Conservation (phyloP, 345 rosid genomes). For the Eutrema yunnanense region DNA sequence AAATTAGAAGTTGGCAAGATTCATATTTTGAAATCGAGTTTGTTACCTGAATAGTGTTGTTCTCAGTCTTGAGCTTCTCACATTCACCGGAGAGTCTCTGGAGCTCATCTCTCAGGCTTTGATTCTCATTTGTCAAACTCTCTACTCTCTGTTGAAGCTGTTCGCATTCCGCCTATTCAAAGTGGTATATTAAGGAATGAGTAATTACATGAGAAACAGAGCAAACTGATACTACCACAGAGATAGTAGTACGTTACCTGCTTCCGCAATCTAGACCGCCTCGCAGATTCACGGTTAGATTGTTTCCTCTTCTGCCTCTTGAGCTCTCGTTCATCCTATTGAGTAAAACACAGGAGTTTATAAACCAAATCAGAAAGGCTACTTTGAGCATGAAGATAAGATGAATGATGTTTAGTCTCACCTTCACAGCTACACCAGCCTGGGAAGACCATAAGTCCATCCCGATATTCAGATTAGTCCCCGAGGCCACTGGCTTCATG, state of each 20-base stretch:
- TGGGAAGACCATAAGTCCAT: slow-evolving; percentile 87
- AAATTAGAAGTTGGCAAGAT: not conserved
- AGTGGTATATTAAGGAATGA: not conserved
- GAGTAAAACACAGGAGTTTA: slow-evolving; percentile 6
- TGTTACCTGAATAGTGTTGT: slow-evolving; percentile 67
- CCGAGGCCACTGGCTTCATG: slow-evolving; percentile 64
- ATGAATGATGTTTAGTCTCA: slow-evolving; percentile 42
- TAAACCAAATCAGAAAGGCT: not conserved
- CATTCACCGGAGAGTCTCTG: slow-evolving; percentile 81
- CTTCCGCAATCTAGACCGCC: slow-evolving; percentile 94
- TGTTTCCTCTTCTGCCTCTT: slow-evolving; percentile 96
- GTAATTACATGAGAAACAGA: not conserved
- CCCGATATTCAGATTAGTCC: slow-evolving; percentile 78
- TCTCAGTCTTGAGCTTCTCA: slow-evolving; percentile 79
- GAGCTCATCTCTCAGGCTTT: slow-evolving; percentile 65
- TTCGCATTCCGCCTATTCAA: slow-evolving; percentile 77
- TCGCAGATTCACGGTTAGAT: slow-evolving; percentile 95
- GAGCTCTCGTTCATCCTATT: slow-evolving; percentile 87
- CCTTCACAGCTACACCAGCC: slow-evolving; percentile 55
- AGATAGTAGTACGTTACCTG: slow-evolving; percentile 47
- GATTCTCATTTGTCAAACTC: slow-evolving; percentile 54
- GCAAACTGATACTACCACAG: not conserved
- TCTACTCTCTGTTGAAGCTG: slow-evolving; percentile 84
- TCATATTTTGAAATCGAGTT: not conserved
- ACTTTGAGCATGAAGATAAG: slow-evolving; percentile 25